Evolutionary conservation across 306 rosid species (phyloP), one percentile per base, ranked within the genome.

Genomic region (Glycine soja): DNA sequence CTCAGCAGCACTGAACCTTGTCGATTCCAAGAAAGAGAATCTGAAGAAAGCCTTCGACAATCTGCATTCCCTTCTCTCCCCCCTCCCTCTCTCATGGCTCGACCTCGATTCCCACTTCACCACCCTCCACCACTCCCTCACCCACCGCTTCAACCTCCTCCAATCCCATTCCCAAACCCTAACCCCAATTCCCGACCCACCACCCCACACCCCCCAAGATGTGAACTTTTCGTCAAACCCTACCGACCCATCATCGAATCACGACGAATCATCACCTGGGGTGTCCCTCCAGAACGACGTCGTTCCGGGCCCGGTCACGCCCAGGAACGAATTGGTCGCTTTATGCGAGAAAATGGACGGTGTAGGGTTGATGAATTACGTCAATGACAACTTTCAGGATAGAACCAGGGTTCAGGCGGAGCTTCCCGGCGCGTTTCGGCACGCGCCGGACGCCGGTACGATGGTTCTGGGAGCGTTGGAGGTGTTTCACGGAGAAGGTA

Each of bases 11-110:
- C 80, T 91, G 36, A 70, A 85, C 15, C 89, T 83, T 36, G 86
- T 89, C 5, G 92, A 89, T 64, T 24, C 90, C 0, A 92, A 92
- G 89, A 90, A 86, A 63, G 77, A 85, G 65, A 82, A 81, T 59
- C 91, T 94, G 70, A 89, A 86, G 79, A 88, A 82, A 38, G 90
- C 98, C 57, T 89, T 88, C 88, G 90, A 90, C 5, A 94, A 89
- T 45, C 95, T 94, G 12, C 90, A 90, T 75, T 67, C 91, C 15
- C 70, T 90, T 58, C 81, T 88, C 83, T 70, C 85, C 51, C 83
- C 87, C 69, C 72, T 89, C 82, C 72, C 87, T 74, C 86, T 91
- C 70, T 42, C 88, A 32, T 90, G 95, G 98, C 47, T 88, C 3
- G 90, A 90, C 83, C 85, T 90, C 51, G 98, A 92, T 38, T 83